These are phyloP conservation scores for Coemansia sp. DNA, from an alignment of 192 early-diverging fungal genomes.

Conservation along the genomic window DNA sequence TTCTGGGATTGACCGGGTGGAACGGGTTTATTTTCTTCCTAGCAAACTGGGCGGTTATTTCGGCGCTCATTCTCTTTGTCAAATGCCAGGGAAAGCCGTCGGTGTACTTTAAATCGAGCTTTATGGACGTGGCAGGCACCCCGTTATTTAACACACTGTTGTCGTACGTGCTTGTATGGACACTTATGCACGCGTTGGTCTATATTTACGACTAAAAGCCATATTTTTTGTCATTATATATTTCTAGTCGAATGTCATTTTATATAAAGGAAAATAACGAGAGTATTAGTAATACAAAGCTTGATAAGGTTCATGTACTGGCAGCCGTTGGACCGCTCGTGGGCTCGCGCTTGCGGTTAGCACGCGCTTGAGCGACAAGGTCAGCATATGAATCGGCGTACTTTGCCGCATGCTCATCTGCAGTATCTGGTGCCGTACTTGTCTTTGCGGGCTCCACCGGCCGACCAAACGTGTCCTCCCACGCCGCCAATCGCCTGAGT, in stretches of 20 bases:
- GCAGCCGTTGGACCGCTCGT: no score
- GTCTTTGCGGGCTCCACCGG: conserved; percentile 8
- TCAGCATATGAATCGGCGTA: conserved; percentile 41
- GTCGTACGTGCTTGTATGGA: conserved; percentile 55
- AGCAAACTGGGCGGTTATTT: conserved; percentile 64
- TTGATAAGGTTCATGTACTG: no score
- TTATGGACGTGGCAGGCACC: conserved; percentile 48
- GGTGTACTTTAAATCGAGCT: conserved; percentile 59
- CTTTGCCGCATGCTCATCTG: conserved; percentile 33
- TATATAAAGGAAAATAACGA: no score
- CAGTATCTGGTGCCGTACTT: background rate
- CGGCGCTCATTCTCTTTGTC: conserved; percentile 58
- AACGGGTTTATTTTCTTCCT: conserved; percentile 85
- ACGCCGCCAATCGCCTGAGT: conserved; percentile 27
- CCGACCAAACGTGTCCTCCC: conserved; percentile 32
- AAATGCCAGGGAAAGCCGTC: conserved; percentile 61
- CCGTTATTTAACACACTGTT: conserved; percentile 48
- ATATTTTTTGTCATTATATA: background rate
- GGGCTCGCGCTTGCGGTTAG: conserved; percentile 6
- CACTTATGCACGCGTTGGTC: conserved; percentile 51
- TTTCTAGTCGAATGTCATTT: background rate
- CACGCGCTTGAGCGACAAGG: conserved; percentile 29
- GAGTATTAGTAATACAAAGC: no score
- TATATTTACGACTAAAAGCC: conserved; percentile 48
- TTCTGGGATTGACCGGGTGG: conserved; percentile 81